phyloP scores from a whole-genome alignment of 2,329 filamentous ascomycete genomes.

The Cadophora gregata region DNA sequence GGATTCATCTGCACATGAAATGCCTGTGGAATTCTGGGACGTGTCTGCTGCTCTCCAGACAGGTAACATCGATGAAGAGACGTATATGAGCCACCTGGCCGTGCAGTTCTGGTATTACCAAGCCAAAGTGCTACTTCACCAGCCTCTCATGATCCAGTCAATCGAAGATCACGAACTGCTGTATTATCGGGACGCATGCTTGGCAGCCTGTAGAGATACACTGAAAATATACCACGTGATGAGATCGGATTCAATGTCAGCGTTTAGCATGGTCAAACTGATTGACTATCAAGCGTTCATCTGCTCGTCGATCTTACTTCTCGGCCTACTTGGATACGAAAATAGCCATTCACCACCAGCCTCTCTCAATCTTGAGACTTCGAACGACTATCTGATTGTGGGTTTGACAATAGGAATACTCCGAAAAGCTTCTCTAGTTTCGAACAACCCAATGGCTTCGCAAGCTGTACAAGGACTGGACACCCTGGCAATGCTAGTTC shows the following conservation, averaged over 20 bases:
- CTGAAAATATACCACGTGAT: constrained; percentile 48
- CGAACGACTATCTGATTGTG: constrained; percentile 47
- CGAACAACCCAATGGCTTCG: constrained; percentile 49
- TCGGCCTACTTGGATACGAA: constrained; percentile 47
- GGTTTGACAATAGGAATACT: constrained; percentile 45
- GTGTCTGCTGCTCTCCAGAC: constrained; percentile 38
- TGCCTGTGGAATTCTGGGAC: constrained; percentile 45
- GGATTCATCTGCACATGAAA: constrained; percentile 41
- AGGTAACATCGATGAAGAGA: constrained; percentile 19
- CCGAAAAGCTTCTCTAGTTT: constrained; percentile 43
- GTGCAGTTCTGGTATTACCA: constrained; percentile 50
- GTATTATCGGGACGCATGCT: constrained; percentile 47
- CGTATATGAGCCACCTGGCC: constrained; percentile 43
- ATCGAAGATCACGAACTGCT: constrained; percentile 46
- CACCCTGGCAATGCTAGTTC: constrained; percentile 20
- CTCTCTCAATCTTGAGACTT: constrained; percentile 40
- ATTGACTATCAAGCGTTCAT: constrained; percentile 56
- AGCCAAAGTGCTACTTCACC: constrained; percentile 49
- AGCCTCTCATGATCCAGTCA: constrained; percentile 53
- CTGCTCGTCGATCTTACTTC: constrained; percentile 50
- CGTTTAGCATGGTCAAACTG: constrained; percentile 51
- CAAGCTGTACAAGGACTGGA: constrained; percentile 51
- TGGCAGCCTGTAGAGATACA: constrained; percentile 50
- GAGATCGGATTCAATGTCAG: constrained; percentile 42
- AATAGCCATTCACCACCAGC: constrained; percentile 25